These are phyloP conservation scores for Coemansia sp. DNA, from an alignment of 192 early-diverging fungal species.

Conservation along the genomic window DNA sequence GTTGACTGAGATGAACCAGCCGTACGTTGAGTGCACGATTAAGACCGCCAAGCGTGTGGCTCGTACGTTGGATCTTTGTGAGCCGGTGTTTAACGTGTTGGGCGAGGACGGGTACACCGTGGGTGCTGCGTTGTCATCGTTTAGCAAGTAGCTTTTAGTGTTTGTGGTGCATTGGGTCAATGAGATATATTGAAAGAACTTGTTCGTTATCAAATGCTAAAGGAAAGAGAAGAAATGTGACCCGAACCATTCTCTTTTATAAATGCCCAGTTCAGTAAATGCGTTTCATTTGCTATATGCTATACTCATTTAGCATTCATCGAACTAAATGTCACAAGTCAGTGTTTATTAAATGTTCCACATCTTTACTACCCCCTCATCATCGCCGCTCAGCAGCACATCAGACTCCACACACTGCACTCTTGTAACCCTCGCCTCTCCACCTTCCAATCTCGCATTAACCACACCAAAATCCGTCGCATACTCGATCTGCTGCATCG, in stretches of 20 bases:
- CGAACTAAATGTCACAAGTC: too few relatives aligned
- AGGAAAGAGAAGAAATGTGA: too few relatives aligned
- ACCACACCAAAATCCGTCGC: constrained; percentile 50
- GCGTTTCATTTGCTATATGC: too few relatives aligned
- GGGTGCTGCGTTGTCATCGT: constrained; percentile 33
- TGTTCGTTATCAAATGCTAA: too few relatives aligned
- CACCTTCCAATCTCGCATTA: constrained; percentile 10
- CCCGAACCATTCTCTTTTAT: too few relatives aligned
- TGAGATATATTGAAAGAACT: too few relatives aligned
- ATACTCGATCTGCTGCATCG: constrained; percentile 61
- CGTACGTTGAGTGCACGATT: constrained; percentile 37
- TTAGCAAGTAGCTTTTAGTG: constrained; percentile 12
- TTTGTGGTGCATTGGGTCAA: too few relatives aligned
- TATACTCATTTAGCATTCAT: too few relatives aligned
- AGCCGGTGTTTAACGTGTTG: constrained; percentile 33
- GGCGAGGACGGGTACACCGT: constrained; percentile 46
- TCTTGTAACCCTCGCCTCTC: constrained; percentile 1
- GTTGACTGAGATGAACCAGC: constrained; percentile 54
- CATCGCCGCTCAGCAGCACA: constrained; percentile 61
- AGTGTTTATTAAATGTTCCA: constrained; percentile 49
- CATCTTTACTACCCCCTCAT: constrained; percentile 63
- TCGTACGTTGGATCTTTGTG: not conserved
- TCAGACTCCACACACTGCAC: constrained; percentile 13
- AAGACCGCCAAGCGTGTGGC: constrained; percentile 19
- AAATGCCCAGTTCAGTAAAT: too few relatives aligned